Conservation (phyloP, 2,329 filamentous ascomycete species). For the Botrytis aclada region DNA sequence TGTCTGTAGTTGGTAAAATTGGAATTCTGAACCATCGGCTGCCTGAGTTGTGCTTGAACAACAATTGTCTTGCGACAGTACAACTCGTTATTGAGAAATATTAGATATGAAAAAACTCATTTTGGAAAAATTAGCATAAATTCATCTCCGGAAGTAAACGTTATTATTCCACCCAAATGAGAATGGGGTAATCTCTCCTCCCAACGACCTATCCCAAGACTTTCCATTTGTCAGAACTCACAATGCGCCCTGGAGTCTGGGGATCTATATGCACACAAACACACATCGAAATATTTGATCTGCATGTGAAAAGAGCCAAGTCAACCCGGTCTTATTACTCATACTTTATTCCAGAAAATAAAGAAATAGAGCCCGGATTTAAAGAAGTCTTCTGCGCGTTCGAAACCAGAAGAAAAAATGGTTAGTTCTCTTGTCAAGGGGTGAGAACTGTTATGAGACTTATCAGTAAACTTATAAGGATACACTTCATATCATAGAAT, state of each 20-base stretch:
- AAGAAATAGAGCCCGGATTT: too few relatives aligned
- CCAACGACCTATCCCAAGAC: neutral
- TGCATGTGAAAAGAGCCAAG: neutral
- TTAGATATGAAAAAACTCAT: neutral
- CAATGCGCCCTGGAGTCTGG: rapidly evolving
- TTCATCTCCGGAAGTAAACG: too few relatives aligned
- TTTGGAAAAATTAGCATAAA: neutral
- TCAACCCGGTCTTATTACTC: neutral
- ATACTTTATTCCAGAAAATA: too few relatives aligned
- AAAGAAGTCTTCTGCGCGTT: neutral
- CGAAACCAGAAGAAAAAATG: neutral
- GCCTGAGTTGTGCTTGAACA: neutral
- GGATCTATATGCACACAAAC: rapidly evolving
- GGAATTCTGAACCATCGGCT: neutral
- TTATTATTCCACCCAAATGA: too few relatives aligned
- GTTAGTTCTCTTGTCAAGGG: neutral
- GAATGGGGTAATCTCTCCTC: too few relatives aligned
- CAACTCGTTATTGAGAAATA: neutral
- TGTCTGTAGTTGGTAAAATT: neutral
- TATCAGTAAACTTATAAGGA: rapidly evolving
- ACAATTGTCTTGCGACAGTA: neutral
- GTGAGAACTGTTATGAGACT: rapidly evolving
- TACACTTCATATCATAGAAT: neutral
- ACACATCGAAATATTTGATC: neutral
- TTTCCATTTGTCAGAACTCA: neutral